Percentiles rank a stretch among this genome's conserved stretches.
These are phyloP conservation scores for Trypanosoma conorhini DNA, from an alignment of 208 protist species.

Conservation along the genomic window DNA sequence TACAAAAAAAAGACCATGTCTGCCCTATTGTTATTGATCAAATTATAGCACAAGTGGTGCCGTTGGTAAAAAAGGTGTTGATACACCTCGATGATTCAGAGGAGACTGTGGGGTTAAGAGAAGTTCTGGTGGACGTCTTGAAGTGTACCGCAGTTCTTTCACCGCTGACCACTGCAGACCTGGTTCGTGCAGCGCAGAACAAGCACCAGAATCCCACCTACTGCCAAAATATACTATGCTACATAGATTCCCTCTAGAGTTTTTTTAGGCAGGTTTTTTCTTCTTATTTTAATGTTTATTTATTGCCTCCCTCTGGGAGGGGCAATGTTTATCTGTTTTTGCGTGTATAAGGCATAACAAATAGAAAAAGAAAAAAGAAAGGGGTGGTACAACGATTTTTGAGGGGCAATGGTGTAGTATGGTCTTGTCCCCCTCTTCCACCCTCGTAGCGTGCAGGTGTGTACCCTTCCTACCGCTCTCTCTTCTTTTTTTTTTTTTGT, in stretches of 20 bases:
- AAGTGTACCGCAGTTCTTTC: slow-evolving; percentile 59
- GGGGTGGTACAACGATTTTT: background rate
- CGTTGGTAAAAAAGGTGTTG: slow-evolving; percentile 72
- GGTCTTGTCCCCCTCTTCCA: no score
- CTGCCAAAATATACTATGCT: slow-evolving; percentile 49
- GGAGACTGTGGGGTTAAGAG: slow-evolving; percentile 55
- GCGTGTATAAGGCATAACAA: background rate
- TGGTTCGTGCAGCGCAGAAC: slow-evolving; percentile 37
- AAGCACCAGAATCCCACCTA: slow-evolving; percentile 55
- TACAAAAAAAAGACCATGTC: slow-evolving; percentile 25
- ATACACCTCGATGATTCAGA: slow-evolving; percentile 87
- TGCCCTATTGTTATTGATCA: slow-evolving; percentile 46
- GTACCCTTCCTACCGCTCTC: background rate
- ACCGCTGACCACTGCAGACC: slow-evolving; percentile 58
- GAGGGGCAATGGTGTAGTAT: no score
- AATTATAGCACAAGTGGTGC: slow-evolving; percentile 65
- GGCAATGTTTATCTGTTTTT: background rate
- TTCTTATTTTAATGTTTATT: background rate
- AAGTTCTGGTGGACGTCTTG: slow-evolving; percentile 41
- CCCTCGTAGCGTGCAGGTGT: background rate
- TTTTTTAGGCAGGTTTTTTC: slow-evolving; percentile 12
- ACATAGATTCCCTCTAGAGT: slow-evolving; percentile 41
- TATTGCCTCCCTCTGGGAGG: no score
- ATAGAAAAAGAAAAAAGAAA: background rate
- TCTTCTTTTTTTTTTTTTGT: background rate